Base-by-base conservation (phyloP, 257 asterid genomes). In the Solanum corneliomulleri region DNA sequence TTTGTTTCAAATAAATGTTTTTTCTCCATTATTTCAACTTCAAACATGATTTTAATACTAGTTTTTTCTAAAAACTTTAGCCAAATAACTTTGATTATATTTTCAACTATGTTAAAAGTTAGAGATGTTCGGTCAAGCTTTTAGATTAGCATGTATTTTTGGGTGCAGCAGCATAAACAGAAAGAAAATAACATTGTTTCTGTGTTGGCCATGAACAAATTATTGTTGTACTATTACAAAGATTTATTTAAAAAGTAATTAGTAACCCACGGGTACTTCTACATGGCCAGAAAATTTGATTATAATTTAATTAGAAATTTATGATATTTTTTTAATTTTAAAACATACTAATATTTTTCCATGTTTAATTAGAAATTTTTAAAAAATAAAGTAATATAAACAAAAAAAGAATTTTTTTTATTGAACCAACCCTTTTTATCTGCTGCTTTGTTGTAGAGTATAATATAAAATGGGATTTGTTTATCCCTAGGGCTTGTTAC, bases 401-500 rank as follows among this genome's bases (percentile, higher is more conserved):
- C 0, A 31, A 31, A 31, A 31, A 31, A 31, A 31, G 33, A 31
- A 31, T 3, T 2, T 31, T 27, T 33, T 33, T 33, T 33, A 33
- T 33, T 33, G 35, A 33, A 33, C 35, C 5, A 33, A 9, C 39
- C 41, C 8, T 77, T 77, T 77, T 77, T 21, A 77, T 77, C 62
- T 41, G 31, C 35, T 76, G 31, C 11, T 41, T 41, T 41, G 7
- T 71, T 71, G 23, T 60, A 60, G 0, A 33, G 12, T 49, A 49
- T 16, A 49, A 9, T 56, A 18, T 64, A 11, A 31, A 33, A 71
- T 80, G 85, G 11, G 74, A 23, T 89, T 86, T 76, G 31, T 69
- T 16, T 77, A 83, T 87, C 88, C 88, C 74, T 90, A 89, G 94
- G 91, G 92, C 89, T 92, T 88, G 92, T 86, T 85, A 78, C 86